Evolutionary conservation across 2,329 filamentous ascomycete genomes (phyloP).

Genomic region (Ophiocordyceps unilateralis): DNA sequence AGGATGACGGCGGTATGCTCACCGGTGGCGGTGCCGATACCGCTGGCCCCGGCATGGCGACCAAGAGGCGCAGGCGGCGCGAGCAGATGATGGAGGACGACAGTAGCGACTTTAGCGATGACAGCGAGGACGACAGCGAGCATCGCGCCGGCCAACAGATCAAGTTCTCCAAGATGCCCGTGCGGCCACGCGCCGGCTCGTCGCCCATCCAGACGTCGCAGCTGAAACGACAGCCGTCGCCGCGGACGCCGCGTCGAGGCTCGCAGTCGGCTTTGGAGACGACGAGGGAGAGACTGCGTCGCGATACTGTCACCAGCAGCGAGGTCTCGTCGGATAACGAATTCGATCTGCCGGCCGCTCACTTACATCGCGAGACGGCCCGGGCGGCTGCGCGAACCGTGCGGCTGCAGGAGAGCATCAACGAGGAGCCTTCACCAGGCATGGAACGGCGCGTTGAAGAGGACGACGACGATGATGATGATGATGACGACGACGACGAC

Average conservation of each 20-base stretch:
- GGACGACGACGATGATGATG: conserved; percentile 25
- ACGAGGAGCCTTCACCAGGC: conserved; percentile 18
- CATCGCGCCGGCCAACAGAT: conserved; percentile 74
- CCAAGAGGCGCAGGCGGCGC: conserved; percentile 45
- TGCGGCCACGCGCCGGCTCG: conserved; percentile 70
- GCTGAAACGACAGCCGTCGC: conserved; percentile 36
- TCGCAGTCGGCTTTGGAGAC: conserved; percentile 56
- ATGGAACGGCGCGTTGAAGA: conserved; percentile 31
- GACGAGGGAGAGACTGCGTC: conserved; percentile 49
- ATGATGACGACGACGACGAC: too few species aligned
- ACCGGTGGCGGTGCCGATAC: conserved; percentile 52
- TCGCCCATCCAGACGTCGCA: conserved; percentile 63
- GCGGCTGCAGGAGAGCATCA: conserved; percentile 19
- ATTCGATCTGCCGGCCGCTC: conserved; percentile 48
- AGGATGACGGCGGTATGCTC: conserved; percentile 56
- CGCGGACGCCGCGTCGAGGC: conserved; percentile 37
- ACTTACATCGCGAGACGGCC: conserved; percentile 43
- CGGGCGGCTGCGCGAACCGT: conserved; percentile 32
- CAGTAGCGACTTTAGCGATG: conserved; percentile 70
- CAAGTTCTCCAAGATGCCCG: conserved; percentile 90
- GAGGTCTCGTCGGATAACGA: conserved; percentile 75
- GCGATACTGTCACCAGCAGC: conserved; percentile 67
- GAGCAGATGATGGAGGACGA: conserved; percentile 74
- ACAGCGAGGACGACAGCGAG: conserved; percentile 65
- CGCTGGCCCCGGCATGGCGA: conserved; percentile 48